These are phyloP conservation scores for Aquilaria agallochum DNA, from an alignment of 441 rosid species.

Conservation along the genomic window DNA sequence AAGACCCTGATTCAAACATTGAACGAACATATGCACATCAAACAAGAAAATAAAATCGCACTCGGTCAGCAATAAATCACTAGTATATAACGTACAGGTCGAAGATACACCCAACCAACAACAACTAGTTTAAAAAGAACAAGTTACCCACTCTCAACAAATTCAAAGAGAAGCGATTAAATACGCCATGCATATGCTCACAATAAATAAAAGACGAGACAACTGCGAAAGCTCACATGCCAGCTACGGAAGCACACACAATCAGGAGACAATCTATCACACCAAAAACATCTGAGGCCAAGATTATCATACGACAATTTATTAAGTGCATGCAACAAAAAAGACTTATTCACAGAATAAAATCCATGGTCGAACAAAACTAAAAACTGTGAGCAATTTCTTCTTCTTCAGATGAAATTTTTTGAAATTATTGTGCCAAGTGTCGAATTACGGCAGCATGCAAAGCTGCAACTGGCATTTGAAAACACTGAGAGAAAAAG, in stretches of 20 bases:
- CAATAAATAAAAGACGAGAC: slow-evolving; percentile 1
- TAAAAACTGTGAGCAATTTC: neutral
- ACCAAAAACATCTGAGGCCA: neutral
- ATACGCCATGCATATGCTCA: neutral
- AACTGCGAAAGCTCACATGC: slow-evolving; percentile 9
- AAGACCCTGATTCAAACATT: neutral
- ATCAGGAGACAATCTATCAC: neutral
- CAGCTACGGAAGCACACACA: neutral
- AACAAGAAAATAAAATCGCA: neutral
- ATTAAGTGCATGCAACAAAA: neutral
- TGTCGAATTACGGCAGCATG: no score
- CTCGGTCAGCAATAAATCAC: neutral
- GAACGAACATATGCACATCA: slow-evolving; percentile 9
- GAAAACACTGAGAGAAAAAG: no score
- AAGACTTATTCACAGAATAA: neutral
- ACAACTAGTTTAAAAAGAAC: slow-evolving; percentile 9
- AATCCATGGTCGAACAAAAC: neutral
- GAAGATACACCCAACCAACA: slow-evolving; percentile 18
- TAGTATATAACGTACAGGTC: slow-evolving; percentile 6
- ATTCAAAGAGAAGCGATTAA: slow-evolving; percentile 3
- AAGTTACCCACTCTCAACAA: slow-evolving; percentile 13
- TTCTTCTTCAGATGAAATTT: no score
- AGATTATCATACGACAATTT: no score
- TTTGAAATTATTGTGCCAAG: no score
- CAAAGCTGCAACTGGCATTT: no score